phyloP scores from a whole-genome alignment of 2,329 filamentous ascomycete genomes.

The Fusarium setosum region DNA sequence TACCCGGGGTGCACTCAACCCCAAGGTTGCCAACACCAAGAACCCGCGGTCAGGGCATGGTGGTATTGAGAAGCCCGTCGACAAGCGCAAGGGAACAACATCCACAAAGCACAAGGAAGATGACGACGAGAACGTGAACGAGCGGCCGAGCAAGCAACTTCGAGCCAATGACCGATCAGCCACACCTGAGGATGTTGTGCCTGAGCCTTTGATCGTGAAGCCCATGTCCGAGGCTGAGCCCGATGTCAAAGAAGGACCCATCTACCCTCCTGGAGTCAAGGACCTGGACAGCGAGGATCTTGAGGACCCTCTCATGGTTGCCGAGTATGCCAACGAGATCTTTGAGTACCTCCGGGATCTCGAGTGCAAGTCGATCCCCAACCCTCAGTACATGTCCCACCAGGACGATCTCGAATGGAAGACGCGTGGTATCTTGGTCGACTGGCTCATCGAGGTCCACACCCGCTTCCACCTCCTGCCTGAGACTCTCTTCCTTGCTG shows the following conservation, averaged over 20 bases:
- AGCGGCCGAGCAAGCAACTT: slow-evolving; percentile 74
- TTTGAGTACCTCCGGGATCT: slow-evolving; percentile 94
- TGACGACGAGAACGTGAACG: slow-evolving; percentile 74
- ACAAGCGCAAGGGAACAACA: slow-evolving; percentile 74
- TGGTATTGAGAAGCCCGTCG: slow-evolving; percentile 62
- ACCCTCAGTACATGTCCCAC: slow-evolving; percentile 94
- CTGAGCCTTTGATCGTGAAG: too few species aligned
- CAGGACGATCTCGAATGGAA: slow-evolving; percentile 98
- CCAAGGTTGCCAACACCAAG: slow-evolving; percentile 78
- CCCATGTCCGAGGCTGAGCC: slow-evolving; percentile 31
- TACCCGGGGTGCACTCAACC: slow-evolving; percentile 70
- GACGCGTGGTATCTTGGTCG: slow-evolving; percentile 95
- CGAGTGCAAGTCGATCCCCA: slow-evolving; percentile 82
- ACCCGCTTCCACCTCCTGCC: slow-evolving; percentile 95
- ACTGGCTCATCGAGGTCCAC: slow-evolving; percentile 99
- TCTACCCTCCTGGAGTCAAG: slow-evolving; percentile 52
- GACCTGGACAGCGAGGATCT: slow-evolving; percentile 88
- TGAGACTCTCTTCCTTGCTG: slow-evolving; percentile 94
- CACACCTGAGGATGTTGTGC: slow-evolving; percentile 48
- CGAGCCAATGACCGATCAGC: slow-evolving; percentile 51
- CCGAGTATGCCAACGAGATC: slow-evolving; percentile 96
- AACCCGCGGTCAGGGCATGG: slow-evolving; percentile 79
- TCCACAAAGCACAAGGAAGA: slow-evolving; percentile 66
- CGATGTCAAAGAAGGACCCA: slow-evolving; percentile 18
- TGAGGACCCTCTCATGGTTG: slow-evolving; percentile 96